A percentile compares a stretch with the other conserved stretches of the same genome.
These are phyloP conservation scores for Pyrenophora graminea DNA, from an alignment of 2,329 filamentous ascomycete genomes.

Conservation along the genomic window DNA sequence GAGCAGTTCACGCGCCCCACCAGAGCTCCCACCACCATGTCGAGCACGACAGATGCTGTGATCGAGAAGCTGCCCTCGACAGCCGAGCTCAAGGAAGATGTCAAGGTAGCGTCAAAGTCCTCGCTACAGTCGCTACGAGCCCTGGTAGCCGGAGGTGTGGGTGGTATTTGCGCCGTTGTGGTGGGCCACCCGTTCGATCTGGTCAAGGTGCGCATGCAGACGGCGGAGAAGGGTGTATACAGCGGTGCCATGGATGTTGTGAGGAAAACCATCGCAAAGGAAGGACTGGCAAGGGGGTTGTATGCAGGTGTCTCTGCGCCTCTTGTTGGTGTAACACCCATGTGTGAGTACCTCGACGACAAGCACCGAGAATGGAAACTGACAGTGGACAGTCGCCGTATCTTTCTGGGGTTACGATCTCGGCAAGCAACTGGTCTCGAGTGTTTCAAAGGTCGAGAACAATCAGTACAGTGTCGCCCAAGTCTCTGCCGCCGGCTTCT, in stretches of 20 bases:
- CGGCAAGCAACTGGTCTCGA: conserved; percentile 83
- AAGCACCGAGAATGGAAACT: conserved; percentile 1
- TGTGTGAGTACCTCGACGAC: conserved; percentile 72
- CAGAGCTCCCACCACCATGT: conserved; percentile 23
- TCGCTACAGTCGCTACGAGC: conserved; percentile 73
- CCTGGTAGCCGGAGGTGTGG: conserved; percentile 86
- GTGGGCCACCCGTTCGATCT: conserved; percentile 96
- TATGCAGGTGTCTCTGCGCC: conserved; percentile 98
- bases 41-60: conserved; percentile 28
- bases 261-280: conserved; percentile 80
- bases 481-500: conserved; percentile 85
- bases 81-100: conserved; percentile 58
- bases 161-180: conserved; percentile 89
- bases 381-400: conserved; percentile 59
- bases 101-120: conserved; percentile 55
- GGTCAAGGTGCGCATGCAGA: conserved; percentile 96
- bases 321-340: conserved; percentile 92
- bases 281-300: conserved; percentile 77
- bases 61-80: conserved; percentile 39
- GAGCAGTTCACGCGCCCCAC: conserved; percentile 4
- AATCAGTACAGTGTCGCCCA: conserved; percentile 80
- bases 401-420: conserved; percentile 88
- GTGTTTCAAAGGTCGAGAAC: conserved; percentile 67
- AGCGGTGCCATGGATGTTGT: conserved; percentile 89
- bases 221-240: conserved; percentile 92